Evolutionary conservation across 83 land plant species (phyloP).

Genomic region (Isoetes engelmannii): DNA sequence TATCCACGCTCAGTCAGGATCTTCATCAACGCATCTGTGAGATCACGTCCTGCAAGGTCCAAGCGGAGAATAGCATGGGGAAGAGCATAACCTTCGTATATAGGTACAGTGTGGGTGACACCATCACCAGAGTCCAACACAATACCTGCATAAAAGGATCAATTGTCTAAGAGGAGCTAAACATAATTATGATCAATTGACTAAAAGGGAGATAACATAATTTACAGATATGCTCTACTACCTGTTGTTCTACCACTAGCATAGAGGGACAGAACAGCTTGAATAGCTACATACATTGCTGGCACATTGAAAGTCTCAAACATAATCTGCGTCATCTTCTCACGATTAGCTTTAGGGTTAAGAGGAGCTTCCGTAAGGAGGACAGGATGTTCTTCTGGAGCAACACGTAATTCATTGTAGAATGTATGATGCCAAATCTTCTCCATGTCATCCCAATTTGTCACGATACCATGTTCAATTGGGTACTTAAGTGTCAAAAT

Average conservation of each 20-base stretch:
- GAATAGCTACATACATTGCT: conserved; percentile 1
- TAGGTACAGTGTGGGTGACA: conserved; percentile 25
- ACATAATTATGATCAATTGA: too few species aligned
- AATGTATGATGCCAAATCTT: conserved; percentile 26
- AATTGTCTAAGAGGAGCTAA: too few species aligned
- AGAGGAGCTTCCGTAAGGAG: conserved; percentile 23
- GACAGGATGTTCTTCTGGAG: conserved; percentile 28
- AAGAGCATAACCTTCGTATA: conserved; percentile 28
- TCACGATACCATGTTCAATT: conserved; percentile 33
- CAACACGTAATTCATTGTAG: conserved; percentile 21
- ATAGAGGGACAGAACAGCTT: conserved; percentile 9
- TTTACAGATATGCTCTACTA: not conserved
- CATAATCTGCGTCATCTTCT: conserved; percentile 25
- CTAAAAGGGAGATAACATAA: too few species aligned
- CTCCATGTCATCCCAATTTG: conserved; percentile 26
- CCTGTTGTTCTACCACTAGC: conserved; percentile 21
- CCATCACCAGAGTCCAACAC: conserved; percentile 26
- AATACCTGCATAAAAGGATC: conserved; percentile 11
- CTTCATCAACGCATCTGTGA: conserved; percentile 49
- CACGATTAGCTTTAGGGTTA: conserved; percentile 17
- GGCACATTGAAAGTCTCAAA: conserved; percentile 28
- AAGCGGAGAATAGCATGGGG: conserved; percentile 57
- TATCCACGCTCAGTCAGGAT: conserved; percentile 59
- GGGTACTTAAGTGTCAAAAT: conserved; percentile 29
- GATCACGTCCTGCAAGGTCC: conserved; percentile 59